Evolutionary conservation across 371 early-diverging fungal genomes (phyloP).

Genomic region (Mortierella sp.): DNA sequence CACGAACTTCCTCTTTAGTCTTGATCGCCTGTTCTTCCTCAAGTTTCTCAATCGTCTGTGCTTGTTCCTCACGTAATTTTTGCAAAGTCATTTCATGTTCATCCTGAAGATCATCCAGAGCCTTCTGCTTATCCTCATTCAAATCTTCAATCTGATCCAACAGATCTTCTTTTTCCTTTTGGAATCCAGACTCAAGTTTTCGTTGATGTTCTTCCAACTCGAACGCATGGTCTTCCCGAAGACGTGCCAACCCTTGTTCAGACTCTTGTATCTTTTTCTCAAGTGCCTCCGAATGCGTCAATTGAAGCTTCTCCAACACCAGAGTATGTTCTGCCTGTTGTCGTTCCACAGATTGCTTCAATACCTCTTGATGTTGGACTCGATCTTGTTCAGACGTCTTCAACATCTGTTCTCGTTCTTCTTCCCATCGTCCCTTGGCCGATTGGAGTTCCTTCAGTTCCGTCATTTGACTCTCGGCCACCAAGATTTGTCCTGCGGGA

Average conservation of each 20-base stretch:
- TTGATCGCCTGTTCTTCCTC: no score
- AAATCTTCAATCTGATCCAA: conserved; percentile 11
- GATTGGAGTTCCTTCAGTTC: conserved; percentile 1
- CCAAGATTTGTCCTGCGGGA: not conserved
- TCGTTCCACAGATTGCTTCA: not conserved
- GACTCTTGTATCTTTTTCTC: conserved; percentile 11
- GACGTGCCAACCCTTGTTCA: not conserved
- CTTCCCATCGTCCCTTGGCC: conserved; percentile 26
- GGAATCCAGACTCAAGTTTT: conserved; percentile 14
- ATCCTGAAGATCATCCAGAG: conserved; percentile 8
- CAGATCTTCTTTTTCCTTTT: conserved; percentile 12
- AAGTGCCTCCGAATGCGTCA: conserved; percentile 16
- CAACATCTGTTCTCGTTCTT: conserved; percentile 22
- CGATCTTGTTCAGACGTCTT: conserved; percentile 28
- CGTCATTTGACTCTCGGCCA: not conserved
- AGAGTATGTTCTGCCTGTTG: conserved; percentile 12
- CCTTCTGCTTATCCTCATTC: conserved; percentile 6
- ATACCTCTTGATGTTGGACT: conserved; percentile 22
- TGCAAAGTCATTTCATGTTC: conserved; percentile 11
- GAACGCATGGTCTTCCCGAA: not conserved
- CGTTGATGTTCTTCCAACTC: not conserved
- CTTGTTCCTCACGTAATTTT: conserved; percentile 3
- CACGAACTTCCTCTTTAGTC: no score
- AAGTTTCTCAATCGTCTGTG: not conserved
- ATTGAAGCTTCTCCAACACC: conserved; percentile 8